Percentiles rank a stretch among this genome's conserved stretches.
phyloP scores from a whole-genome alignment of 208 protist genomes.

The Acanthamoeba royreba region DNA sequence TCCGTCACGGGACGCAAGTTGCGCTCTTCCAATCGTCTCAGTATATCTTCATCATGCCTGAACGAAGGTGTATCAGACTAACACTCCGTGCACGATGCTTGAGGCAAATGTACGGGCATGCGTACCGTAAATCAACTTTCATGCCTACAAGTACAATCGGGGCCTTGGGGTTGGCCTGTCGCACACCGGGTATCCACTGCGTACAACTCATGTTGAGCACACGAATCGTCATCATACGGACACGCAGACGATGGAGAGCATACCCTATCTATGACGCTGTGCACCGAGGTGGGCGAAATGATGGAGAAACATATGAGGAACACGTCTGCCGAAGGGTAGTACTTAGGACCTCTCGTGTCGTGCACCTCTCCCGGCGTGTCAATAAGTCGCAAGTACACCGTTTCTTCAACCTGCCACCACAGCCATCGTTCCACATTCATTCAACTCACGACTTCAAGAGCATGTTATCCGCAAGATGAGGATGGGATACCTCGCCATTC shows the following conservation, averaged over 20 bases:
- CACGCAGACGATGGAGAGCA: not conserved
- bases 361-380: conserved; percentile 39
- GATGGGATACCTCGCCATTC: not conserved
- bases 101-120: no score
- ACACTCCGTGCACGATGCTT: no score
- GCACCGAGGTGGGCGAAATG: conserved; percentile 67
- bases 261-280: conserved; percentile 22
- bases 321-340: conserved; percentile 82
- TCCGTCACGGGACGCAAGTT: conserved; percentile 37
- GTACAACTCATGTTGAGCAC: no score
- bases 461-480: not conserved
- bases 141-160: conserved; percentile 37
- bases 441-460: not conserved
- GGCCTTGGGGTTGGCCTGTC: conserved; percentile 12
- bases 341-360: conserved; percentile 40
- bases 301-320: conserved; percentile 85
- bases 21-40: not conserved
- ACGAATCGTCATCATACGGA: no score
- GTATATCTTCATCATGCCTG: not conserved
- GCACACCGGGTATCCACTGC: conserved; percentile 14
- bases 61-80: not conserved
- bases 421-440: no score
- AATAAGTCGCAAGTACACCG: not conserved
- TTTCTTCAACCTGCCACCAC: not conserved
- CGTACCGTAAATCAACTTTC: conserved; percentile 25